Base-by-base conservation (phyloP, 371 early-diverging fungal species). In the Rhizomucor miehei region DNA sequence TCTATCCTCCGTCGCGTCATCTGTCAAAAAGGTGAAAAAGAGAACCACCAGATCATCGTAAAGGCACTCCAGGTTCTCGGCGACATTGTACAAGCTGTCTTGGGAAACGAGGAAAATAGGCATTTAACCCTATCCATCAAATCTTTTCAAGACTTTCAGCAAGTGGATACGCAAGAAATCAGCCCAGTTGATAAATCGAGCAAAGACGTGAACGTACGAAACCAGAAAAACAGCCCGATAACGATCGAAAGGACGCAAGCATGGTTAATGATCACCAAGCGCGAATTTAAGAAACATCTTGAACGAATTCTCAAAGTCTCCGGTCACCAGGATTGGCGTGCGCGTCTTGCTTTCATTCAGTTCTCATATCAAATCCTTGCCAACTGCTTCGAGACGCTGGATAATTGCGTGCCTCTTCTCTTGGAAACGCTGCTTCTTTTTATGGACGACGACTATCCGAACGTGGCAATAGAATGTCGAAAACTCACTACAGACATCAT, bases 391-490 rank as follows among this genome's bases (percentile, higher is more conserved):
- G 57, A 57, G 1, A 65, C 74, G 5, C 55, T 85, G 46, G 75
- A 73, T 25, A 65, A 64, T 19, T 76, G 73, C 35, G 43, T 67
- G 1, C 43, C 72, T 2, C 37, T 69, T 4, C 52, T 82, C 3
- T 39, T 80, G 5, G 77, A 79, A 19, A 77, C 71, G 1, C 40
- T 85, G 20, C 73, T 81, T 0, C 48, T 74, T 2, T 70, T 73
- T 48, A 58, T 73, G 10, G 76, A 76, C 50, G 84, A 84, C 44
- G 57, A 65, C 14, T 77, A 75, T 44, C 51, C 48, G 0, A 48
- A 66, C 52, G 80, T 84, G 2, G 55, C 77, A 0, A 44, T 10
- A 16, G 53, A 54, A 0, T 67, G 71, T 48, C 49, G 54, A 25
- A 21, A 35, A 0, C 44, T 81, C 1, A 48, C 54, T 3, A 12